phyloP scores from a whole-genome alignment of 73 alveolate species.

The Blepharisma japonicum region DNA sequence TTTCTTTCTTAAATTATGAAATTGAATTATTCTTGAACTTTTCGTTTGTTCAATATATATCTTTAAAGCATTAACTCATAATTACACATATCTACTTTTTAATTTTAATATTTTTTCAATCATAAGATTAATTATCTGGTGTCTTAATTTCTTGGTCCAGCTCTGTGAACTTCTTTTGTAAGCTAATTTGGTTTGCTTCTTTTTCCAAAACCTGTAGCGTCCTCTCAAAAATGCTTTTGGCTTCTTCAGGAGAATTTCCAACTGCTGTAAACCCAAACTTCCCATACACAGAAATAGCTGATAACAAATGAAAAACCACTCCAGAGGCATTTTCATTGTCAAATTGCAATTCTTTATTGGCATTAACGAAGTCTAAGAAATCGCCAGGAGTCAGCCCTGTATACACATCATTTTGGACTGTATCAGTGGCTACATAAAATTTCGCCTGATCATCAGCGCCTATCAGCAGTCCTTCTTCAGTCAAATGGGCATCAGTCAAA shows the following conservation, averaged over 20 bases:
- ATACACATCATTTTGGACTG: background rate
- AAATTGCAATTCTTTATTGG: background rate
- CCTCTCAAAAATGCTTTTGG: background rate
- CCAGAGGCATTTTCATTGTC: background rate
- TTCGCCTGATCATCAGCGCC: background rate
- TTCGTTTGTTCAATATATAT: too few relatives aligned
- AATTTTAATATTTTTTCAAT: too few relatives aligned
- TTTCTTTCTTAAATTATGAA: too few relatives aligned
- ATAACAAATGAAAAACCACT: background rate
- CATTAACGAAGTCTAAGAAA: background rate
- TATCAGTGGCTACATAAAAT: constrained; percentile 7
- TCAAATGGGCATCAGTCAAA: background rate
- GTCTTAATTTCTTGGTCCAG: background rate
- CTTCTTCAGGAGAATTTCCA: constrained; percentile 1
- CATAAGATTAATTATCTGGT: too few relatives aligned
- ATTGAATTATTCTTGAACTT: too few relatives aligned
- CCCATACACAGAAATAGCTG: constrained; percentile 2
- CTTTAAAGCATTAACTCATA: too few relatives aligned
- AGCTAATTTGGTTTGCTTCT: background rate
- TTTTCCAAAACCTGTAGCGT: background rate
- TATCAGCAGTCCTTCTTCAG: background rate
- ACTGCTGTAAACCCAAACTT: constrained; percentile 2
- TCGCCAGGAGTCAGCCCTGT: background rate
- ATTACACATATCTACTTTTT: too few relatives aligned
- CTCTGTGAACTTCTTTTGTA: background rate